Evolutionary conservation across 306 rosid species (phyloP).

Genomic region (Cicer cuneatum): DNA sequence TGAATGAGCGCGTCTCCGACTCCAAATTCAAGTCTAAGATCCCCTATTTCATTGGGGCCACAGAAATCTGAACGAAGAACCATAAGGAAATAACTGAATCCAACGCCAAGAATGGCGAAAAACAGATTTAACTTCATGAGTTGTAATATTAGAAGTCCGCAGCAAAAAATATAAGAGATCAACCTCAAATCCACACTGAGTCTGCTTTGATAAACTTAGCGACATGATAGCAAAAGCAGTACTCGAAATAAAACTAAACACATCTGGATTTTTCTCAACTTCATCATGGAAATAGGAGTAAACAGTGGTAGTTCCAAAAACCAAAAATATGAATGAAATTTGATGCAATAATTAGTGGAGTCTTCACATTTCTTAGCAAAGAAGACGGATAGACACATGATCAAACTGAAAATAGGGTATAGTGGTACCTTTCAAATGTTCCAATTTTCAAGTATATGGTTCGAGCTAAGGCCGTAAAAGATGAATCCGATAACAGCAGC

Average conservation of each 20-base stretch:
- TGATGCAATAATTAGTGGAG: neutral
- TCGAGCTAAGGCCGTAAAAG: too few relatives aligned
- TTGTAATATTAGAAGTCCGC: neutral
- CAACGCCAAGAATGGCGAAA: neutral
- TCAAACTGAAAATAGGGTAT: too few relatives aligned
- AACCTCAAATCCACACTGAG: neutral
- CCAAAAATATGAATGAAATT: neutral
- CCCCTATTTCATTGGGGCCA: too few relatives aligned
- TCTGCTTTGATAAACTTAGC: neutral
- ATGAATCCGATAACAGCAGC: too few relatives aligned
- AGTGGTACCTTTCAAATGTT: too few relatives aligned
- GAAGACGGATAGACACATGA: too few relatives aligned
- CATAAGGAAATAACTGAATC: slow-evolving; percentile 3
- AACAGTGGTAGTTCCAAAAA: neutral
- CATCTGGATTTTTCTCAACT: neutral
- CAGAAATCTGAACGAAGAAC: too few relatives aligned
- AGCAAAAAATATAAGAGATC: slow-evolving; percentile 21
- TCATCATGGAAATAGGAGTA: slow-evolving; percentile 21
- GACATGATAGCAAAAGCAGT: slow-evolving; percentile 32
- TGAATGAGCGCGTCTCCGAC: too few relatives aligned
- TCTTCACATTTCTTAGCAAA: too few relatives aligned
- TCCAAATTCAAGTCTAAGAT: too few relatives aligned
- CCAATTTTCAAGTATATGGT: too few relatives aligned
- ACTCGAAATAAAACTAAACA: neutral
- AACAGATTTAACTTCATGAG: neutral